Evolutionary conservation across 73 alveolate genomes (phyloP).

Genomic region (Paramecium biaurelia): DNA sequence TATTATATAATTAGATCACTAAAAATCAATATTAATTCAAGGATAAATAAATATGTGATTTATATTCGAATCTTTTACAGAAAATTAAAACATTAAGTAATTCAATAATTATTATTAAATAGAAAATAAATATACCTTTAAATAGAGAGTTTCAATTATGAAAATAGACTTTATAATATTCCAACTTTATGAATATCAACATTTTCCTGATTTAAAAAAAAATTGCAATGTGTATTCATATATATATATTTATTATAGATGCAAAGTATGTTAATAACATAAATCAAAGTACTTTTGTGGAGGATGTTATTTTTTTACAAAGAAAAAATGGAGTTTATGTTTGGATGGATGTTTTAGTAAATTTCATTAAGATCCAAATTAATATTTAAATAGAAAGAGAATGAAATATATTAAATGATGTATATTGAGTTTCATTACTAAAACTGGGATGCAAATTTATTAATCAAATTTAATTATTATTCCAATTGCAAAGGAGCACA

Average conservation of each 20-base stretch:
- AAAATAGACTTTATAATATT: neutral
- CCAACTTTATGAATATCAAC: neutral
- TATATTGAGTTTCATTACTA: neutral
- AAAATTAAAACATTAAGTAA: neutral
- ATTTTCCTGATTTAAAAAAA: neutral
- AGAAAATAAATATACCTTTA: neutral
- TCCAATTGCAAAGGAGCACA: neutral
- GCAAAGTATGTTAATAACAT: neutral
- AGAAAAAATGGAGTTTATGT: slow-evolving; percentile 1
- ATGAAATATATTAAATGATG: neutral
- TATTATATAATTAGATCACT: neutral
- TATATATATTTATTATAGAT: neutral
- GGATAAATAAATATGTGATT: neutral
- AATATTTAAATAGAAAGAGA: neutral
- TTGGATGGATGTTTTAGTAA: neutral
- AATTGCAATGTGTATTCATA: neutral
- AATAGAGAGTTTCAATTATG: neutral
- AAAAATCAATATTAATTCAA: neutral
- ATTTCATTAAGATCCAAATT: neutral
- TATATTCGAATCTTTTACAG: neutral
- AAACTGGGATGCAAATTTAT: slow-evolving; percentile 4
- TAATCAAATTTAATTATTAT: neutral
- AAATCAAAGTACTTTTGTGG: neutral
- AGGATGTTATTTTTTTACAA: neutral
- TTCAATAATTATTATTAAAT: neutral